A percentile compares a stretch with the other conserved stretches of the same genome.
Conservation (phyloP, 2,329 filamentous ascomycete species). For the Cytospora chrysosperma region DNA sequence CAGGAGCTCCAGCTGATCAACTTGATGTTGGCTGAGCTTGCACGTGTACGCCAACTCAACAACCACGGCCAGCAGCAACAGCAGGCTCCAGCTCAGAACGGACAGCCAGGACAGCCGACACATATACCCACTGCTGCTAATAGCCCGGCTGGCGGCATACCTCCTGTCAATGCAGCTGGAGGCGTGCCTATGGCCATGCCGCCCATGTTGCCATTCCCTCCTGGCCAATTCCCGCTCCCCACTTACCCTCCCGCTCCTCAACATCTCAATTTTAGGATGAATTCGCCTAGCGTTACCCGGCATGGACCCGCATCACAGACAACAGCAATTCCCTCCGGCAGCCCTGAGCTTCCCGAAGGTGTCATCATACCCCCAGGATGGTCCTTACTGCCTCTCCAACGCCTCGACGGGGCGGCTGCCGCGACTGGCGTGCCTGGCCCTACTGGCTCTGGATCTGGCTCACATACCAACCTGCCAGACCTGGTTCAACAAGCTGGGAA, state of each 20-base stretch:
- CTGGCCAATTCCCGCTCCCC: conserved; percentile 20
- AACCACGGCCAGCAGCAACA: conserved; percentile 37
- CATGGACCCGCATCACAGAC: conserved; percentile 47
- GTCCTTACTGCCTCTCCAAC: conserved; percentile 62
- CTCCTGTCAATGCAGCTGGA: conserved; percentile 6
- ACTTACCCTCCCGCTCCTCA: conserved; percentile 20
- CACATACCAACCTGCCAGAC: conserved; percentile 20
- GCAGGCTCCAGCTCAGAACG: conserved; percentile 9
- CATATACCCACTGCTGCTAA: conserved; percentile 15
- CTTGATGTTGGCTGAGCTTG: conserved; percentile 65
- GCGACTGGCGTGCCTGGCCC: not conserved
- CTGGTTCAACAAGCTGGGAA: conserved; percentile 19
- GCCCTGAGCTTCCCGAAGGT: conserved; percentile 60
- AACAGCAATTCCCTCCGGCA: conserved; percentile 57
- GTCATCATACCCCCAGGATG: conserved; percentile 65
- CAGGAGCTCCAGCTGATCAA: conserved; percentile 69
- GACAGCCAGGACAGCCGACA: not conserved
- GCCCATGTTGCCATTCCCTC: conserved; percentile 29
- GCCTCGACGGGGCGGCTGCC: conserved; percentile 35
- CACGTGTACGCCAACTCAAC: conserved; percentile 58
- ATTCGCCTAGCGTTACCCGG: conserved; percentile 44
- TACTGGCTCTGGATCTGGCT: not conserved
- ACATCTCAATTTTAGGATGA: conserved; percentile 35
- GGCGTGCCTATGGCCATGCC: conserved; percentile 20
- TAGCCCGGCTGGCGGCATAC: not conserved